Evolutionary conservation across 371 early-diverging fungal genomes (phyloP), one percentile per base, ranked within the genome.

Genomic region (Actinomortierella ambigua): DNA sequence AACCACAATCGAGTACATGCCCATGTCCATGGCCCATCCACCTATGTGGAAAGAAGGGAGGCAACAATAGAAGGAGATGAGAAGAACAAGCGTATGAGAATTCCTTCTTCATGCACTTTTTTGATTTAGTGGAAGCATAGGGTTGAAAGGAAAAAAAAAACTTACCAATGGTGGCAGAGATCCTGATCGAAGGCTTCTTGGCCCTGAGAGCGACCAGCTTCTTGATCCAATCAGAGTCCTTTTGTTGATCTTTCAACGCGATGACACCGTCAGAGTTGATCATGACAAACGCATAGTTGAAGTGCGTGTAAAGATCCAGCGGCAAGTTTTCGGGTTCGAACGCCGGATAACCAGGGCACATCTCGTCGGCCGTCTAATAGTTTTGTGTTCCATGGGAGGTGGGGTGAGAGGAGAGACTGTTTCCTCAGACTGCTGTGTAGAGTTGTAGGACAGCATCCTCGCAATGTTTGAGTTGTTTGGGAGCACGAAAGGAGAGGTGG

Each of bases 1-100:
- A 14, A 67, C 73, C 73, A 73, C 66, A 27, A 59, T 66, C 17
- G 73, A 73, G 50, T 66, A 73, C 27, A 63, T 53, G 34, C 67
- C 73, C 73, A 73, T 73, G 29, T 63, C 73, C 73, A 73, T 73
- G 17, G 66, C 67, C 73, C 73, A 67, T 28, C 73, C 73, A 51
- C 73, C 73, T 57, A 59, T 23, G 5, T 18, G 1, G n/a, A 40
- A 42, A 17, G 53, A 50, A 50, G 23, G 42, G 11, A 29, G 17
- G 4, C 44, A 17, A 41, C 42, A 57, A 14, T 17, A 15, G 34
- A 41, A 34, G 13, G 2, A 15, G 20, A 34, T 17, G 6, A 14
- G n/a, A 17, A 57, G 17, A 48, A 9, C 7, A 23, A 13, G 2
- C 14, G 20, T 41, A 14, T 54, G 2, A 15, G 23, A 11, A 14